Conservation (phyloP, 129 eudicot genomes). For the Deinandra increscens region DNA sequence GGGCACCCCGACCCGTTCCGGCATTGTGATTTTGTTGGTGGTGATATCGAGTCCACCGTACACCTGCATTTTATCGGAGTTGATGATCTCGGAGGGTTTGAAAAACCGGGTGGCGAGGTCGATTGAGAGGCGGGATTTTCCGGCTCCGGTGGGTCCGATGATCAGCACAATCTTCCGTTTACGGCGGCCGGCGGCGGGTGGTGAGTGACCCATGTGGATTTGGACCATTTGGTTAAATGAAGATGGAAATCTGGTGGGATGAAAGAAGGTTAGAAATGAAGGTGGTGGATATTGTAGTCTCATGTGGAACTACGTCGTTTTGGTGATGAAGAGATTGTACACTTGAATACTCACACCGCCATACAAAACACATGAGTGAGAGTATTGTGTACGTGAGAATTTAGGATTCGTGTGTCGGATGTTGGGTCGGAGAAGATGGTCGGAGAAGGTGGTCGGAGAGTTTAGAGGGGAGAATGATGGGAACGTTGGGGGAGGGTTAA, state of each 20-base stretch:
- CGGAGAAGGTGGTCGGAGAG: too few species aligned
- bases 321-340: background rate
- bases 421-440: too few species aligned
- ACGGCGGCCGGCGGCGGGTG: constrained; percentile 20
- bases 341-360: constrained; percentile 9
- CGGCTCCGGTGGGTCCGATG: constrained; percentile 82
- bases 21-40: constrained; percentile 67
- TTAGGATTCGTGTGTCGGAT: background rate
- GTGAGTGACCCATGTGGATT: constrained; percentile 13
- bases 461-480: too few species aligned
- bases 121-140: constrained; percentile 70
- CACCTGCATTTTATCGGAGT: constrained; percentile 84
- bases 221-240: too few species aligned
- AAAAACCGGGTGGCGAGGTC: constrained; percentile 53
- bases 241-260: background rate
- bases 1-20: constrained; percentile 45
- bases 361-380: constrained; percentile 29
- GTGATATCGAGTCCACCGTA: constrained; percentile 66
- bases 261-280: constrained; percentile 15
- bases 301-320: constrained; percentile 29
- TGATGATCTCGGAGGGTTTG: constrained; percentile 49
- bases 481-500: too few species aligned
- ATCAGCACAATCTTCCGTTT: constrained; percentile 46
- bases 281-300: constrained; percentile 16
- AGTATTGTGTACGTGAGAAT: background rate